Conservation (phyloP, 2,329 filamentous ascomycete genomes). For the Ophiosphaerella herpotricha region DNA sequence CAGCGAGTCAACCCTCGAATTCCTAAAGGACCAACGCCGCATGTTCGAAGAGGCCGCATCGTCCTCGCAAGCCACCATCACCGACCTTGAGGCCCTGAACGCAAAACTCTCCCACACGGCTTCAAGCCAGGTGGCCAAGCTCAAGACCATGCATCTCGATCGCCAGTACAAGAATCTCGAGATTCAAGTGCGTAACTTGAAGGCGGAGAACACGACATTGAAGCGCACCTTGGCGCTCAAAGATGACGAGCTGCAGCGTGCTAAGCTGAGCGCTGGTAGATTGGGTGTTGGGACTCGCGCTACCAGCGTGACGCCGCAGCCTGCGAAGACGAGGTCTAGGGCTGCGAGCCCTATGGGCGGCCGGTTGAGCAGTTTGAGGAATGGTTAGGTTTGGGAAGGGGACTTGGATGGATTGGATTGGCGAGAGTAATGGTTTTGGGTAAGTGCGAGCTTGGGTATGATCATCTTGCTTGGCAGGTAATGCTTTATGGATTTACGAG, state of each 20-base stretch:
- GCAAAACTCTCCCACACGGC: conserved; percentile 19
- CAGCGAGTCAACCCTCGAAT: conserved; percentile 57
- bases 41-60: conserved; percentile 17
- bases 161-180: conserved; percentile 11
- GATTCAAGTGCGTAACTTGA: conserved; percentile 9
- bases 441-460: too few species aligned
- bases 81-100: conserved; percentile 18
- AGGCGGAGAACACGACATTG: conserved; percentile 14
- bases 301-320: conserved; percentile 35
- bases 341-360: conserved; percentile 36
- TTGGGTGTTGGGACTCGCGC: conserved; percentile 34
- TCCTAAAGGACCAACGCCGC: conserved; percentile 62
- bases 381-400: conserved; percentile 8
- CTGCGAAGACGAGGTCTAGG: conserved; percentile 27
- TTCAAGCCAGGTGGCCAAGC: conserved; percentile 19
- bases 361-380: conserved; percentile 30
- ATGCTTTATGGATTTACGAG: too few species aligned
- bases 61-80: conserved; percentile 9
- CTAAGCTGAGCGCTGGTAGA: conserved; percentile 22
- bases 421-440: not conserved
- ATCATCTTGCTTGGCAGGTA: too few species aligned
- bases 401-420: too few species aligned
- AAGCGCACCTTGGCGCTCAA: conserved; percentile 22
- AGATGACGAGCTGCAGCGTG: conserved; percentile 27
- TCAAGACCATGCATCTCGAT: conserved; percentile 24